Evolutionary conservation across 345 rosid species (phyloP), one percentile per base, ranked within the genome.

Genomic region (Rhodamnia rubescens): DNA sequence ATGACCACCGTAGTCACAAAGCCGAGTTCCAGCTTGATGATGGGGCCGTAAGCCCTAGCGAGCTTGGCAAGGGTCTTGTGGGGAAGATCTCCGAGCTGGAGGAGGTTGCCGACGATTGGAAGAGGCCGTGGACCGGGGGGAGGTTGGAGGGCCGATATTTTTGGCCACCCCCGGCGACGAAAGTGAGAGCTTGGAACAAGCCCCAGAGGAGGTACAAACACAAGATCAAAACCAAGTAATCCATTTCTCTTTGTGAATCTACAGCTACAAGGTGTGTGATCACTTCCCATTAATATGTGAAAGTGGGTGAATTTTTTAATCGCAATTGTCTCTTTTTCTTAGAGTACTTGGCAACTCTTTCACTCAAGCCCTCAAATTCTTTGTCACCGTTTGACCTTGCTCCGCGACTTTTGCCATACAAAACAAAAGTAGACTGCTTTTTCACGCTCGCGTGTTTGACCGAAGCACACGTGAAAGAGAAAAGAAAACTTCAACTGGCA

Each of bases 1-100:
- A 90, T 16, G 29, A 92, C 91, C 22, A 93, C 44, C 2, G 90
- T 88, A 26, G 89, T 89, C 16, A 85, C 20, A 20, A 50, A 40
- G 44, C 95, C 92, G 5, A 92, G 90, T 83, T 89, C 83, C 54
- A 92, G 57, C n/a, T 54, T 87, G 91, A 89, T 89, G 21, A 93
- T 80, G 22, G 90, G 88, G 50, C 92, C 91, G 12, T 92, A 87
- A 47, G 52, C 51, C 8, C 53, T 82, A 85, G 94, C 92, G 75
- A 93, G 90, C 55, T 87, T 47, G 26, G 87, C 50, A 5, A 92
- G 55, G 44, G 88, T 83, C 84, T 54, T 83, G 86, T 92, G 92
- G 81, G 94, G 88, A 85, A 59, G 83, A n/a, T 20, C 7, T 54
- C 84, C 86, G 83, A 83, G 82, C 56, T 44, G 81, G 78, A 52